Conservation (phyloP, 2,329 filamentous ascomycete species). For the Cladosporium velox region DNA sequence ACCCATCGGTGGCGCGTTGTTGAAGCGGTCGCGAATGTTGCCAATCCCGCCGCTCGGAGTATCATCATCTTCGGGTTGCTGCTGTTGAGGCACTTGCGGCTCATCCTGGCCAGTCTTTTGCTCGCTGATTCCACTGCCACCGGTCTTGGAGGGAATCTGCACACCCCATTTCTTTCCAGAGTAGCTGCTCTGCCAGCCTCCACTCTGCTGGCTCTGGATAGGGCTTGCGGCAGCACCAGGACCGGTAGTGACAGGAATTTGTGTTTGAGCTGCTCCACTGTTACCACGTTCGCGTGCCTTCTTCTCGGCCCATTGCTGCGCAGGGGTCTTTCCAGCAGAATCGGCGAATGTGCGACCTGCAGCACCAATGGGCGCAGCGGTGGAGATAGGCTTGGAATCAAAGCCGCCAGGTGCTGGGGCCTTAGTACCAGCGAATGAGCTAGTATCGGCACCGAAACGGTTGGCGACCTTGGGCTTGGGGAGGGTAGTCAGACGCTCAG, state of each 20-base stretch:
- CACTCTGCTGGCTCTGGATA: conserved; percentile 69
- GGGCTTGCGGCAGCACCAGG: conserved; percentile 49
- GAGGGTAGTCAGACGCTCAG: conserved; percentile 80
- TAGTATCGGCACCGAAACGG: conserved; percentile 72
- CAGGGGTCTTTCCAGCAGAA: conserved; percentile 91
- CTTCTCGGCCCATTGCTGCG: conserved; percentile 96
- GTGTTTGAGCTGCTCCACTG: conserved; percentile 54
- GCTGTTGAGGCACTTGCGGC: conserved; percentile 44
- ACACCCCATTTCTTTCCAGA: conserved; percentile 85
- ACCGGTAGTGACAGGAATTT: conserved; percentile 42
- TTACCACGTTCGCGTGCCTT: conserved; percentile 75
- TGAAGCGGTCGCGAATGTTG: conserved; percentile 80
- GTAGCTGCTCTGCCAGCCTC: conserved; percentile 88
- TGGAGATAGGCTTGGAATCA: conserved; percentile 60
- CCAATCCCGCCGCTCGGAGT: conserved; percentile 65
- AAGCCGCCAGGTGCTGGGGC: conserved; percentile 75
- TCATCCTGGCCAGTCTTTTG: conserved; percentile 65
- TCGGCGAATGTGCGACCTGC: conserved; percentile 94
- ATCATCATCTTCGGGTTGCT: conserved; percentile 54
- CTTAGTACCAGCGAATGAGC: conserved; percentile 83
- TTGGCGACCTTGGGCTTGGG: conserved; percentile 96
- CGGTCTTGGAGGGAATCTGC: conserved; percentile 73
- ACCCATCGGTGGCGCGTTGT: conserved; percentile 65
- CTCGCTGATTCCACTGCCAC: conserved; percentile 59
- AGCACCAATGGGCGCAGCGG: conserved; percentile 65